phyloP scores from a whole-genome alignment of 2,329 filamentous ascomycete species.

The Monosporascus sp. region DNA sequence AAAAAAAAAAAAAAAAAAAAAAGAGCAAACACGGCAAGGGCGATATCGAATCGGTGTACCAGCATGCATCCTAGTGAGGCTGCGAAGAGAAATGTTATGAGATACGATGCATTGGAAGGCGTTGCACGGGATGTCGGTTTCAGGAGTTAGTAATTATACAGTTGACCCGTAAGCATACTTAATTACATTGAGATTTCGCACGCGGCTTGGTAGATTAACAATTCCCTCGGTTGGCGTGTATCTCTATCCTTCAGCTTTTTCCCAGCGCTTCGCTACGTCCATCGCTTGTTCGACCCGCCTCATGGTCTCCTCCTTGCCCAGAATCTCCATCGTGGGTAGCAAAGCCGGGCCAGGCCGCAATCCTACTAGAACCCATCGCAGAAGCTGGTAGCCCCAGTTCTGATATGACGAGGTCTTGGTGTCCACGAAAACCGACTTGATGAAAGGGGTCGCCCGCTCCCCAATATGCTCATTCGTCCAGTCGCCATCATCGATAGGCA shows the following conservation, averaged over 20 bases:
- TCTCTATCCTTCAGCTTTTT: background rate
- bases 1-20: too few relatives aligned
- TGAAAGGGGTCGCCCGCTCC: constrained; percentile 9
- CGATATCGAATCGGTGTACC: too few relatives aligned
- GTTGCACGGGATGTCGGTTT: constrained; percentile 16
- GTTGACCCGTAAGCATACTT: background rate
- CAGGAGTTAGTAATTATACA: constrained; percentile 4
- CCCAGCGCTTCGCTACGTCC: constrained; percentile 8
- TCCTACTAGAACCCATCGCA: constrained; percentile 24
- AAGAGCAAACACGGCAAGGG: too few relatives aligned
- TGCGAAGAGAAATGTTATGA: constrained; percentile 10
- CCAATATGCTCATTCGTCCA: constrained; percentile 18
- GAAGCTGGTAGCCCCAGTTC: constrained; percentile 21
- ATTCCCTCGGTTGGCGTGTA: background rate
- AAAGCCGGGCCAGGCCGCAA: constrained; percentile 17
- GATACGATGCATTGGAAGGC: constrained; percentile 28
- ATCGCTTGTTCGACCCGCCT: constrained; percentile 14
- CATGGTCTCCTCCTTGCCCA: constrained; percentile 23
- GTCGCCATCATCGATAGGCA: constrained; percentile 8
- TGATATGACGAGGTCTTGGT: constrained; percentile 2
- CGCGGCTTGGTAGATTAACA: background rate
- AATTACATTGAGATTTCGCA: constrained; percentile 5
- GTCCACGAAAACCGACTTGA: constrained; percentile 14
- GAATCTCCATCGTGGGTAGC: constrained; percentile 17
- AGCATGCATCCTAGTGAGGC: background rate